Base-by-base conservation (phyloP, 2,329 filamentous ascomycete genomes). In the Penicillium sp. region DNA sequence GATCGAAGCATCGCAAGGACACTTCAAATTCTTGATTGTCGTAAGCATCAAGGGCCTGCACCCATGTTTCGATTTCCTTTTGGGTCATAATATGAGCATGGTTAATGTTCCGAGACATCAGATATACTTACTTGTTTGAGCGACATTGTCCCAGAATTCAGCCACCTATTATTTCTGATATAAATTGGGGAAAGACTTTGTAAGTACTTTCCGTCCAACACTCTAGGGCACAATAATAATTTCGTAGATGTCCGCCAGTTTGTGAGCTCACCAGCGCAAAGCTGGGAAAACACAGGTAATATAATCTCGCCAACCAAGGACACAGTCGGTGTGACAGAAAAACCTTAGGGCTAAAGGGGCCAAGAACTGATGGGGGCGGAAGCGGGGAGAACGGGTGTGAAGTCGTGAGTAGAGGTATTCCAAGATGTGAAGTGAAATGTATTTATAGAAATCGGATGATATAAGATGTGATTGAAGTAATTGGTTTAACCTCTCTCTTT, bases 61-160 rank as follows among this genome's bases (percentile, higher is more conserved):
- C 94, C 94, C 94, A 99, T 47, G 91, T 96, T 79, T 97, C 93
- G 76, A 99, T 99, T 88, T 99, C 94, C 92, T 96, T 62, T 43
- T 53, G 36, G 10, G 11, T n/a, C 12, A 16, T 1, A 22, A 14
- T 16, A 52, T 62, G 35, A 61, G 58, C 17, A 35, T 56, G 19
- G 9, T 40, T 26, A 47, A 38, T 26, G 35, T 56, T 47, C 54
- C 53, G 19, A n/a, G 30, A 11, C 1, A 19, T n/a, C n/a, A 25
- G 19, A 10, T 22, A 11, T 28, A 2, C 53, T 35, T 74, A 85
- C 83, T 77, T 84, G 82, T 76, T 85, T 85, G 66, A 85, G 74
- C 61, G 83, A 84, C 83, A 85, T 85, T 28, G 35, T 57, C n/a
- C 30, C 28, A 17, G 28, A 30, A 25, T 36, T 14, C 12, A 42